These are phyloP conservation scores for Triglochin maritima DNA, from an alignment of 106 monocot species.

Conservation along the genomic window DNA sequence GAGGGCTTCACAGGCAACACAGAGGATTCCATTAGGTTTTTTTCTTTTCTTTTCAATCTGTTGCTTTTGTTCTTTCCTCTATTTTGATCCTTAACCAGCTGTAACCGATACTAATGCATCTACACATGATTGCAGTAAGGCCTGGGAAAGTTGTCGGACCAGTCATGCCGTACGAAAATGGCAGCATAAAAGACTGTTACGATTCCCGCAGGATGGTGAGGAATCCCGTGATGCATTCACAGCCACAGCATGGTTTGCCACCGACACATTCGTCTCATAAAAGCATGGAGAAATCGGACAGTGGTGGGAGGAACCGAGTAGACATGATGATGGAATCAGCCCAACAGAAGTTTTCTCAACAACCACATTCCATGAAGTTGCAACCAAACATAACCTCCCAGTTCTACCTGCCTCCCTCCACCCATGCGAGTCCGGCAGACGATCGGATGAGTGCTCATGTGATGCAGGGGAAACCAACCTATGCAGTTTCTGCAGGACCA, in stretches of 20 bases:
- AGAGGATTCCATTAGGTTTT: slow-evolving; percentile 39
- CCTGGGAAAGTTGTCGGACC: slow-evolving; percentile 66
- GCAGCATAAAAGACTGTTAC: slow-evolving; percentile 31
- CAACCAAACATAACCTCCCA: slow-evolving; percentile 21
- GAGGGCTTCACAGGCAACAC: slow-evolving; percentile 29
- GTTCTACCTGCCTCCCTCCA: slow-evolving; percentile 36
- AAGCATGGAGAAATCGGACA: slow-evolving; percentile 15
- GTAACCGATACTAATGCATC: neutral
- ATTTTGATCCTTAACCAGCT: neutral
- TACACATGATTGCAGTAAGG: slow-evolving; percentile 31
- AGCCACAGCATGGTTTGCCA: slow-evolving; percentile 14
- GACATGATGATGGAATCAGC: neutral
- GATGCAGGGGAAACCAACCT: slow-evolving; percentile 13
- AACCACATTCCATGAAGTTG: slow-evolving; percentile 12
- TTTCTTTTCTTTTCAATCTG: neutral
- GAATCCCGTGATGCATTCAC: slow-evolving; percentile 27
- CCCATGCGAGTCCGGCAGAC: slow-evolving; percentile 14
- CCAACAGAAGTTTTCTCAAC: slow-evolving; percentile 15
- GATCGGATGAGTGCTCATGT: slow-evolving; percentile 14
- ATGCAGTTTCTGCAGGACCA: neutral
- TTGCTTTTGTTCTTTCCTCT: neutral
- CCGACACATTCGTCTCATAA: slow-evolving; percentile 31
- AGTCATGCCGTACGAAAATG: slow-evolving; percentile 52
- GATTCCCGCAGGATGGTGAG: slow-evolving; percentile 56
- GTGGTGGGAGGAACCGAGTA: slow-evolving; percentile 1